phyloP scores from a whole-genome alignment of 441 rosid genomes.

The Adansonia grandidieri region DNA sequence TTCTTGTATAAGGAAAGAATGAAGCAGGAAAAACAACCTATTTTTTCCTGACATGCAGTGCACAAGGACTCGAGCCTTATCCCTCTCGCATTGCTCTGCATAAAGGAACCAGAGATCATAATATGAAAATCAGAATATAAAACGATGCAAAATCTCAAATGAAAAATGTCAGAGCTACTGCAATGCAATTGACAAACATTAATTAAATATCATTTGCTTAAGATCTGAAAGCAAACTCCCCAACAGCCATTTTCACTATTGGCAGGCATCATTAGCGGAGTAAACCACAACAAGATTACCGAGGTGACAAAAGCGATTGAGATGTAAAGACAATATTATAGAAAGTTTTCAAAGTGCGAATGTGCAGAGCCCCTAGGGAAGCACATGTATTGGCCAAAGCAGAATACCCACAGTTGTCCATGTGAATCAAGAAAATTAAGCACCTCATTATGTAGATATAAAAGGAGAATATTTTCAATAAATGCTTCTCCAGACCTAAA shows the following conservation, averaged over 20 bases:
- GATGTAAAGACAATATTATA: neutral
- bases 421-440: neutral
- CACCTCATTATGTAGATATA: neutral
- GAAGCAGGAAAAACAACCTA: constrained; percentile 51
- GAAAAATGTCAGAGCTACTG: constrained; percentile 19
- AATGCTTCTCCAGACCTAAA: neutral
- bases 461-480: neutral
- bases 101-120: constrained; percentile 23
- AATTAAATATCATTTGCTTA: neutral
- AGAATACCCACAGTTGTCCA: neutral
- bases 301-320: constrained; percentile 13
- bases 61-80: constrained; percentile 94
- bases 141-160: constrained; percentile 3
- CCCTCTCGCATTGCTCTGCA: constrained; percentile 91
- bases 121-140: neutral
- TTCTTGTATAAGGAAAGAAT: constrained; percentile 16
- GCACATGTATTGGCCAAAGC: neutral
- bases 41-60: constrained; percentile 98
- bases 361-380: neutral
- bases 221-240: constrained; percentile 10
- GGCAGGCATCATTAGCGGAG: neutral
- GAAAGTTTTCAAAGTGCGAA: neutral
- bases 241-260: neutral
- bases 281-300: neutral
- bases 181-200: constrained; percentile 12